Evolutionary conservation across 2,329 filamentous ascomycete species (phyloP).

Genomic region (Pseudogymnoascus sp.): DNA sequence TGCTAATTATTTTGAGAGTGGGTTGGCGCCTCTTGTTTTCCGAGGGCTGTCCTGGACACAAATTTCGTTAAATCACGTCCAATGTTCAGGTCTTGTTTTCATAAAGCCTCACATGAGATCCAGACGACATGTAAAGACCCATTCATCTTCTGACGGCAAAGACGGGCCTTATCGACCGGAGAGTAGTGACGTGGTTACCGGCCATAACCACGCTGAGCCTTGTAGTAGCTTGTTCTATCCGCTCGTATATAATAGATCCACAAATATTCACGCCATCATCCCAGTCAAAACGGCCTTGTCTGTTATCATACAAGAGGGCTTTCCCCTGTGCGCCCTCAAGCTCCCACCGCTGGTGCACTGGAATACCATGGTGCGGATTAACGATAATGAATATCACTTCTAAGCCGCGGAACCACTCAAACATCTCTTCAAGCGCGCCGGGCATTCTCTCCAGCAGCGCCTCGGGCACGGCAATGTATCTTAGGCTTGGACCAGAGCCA

Average conservation of each 20-base stretch:
- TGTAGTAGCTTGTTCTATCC: background rate
- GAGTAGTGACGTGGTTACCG: background rate
- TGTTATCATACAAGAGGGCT: background rate
- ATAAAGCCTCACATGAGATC: background rate
- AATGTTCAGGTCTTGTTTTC: background rate
- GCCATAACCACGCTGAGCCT: background rate
- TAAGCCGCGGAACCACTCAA: background rate
- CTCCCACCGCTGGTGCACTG: background rate
- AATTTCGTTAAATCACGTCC: background rate
- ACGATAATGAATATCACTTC: background rate
- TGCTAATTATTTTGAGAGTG: background rate
- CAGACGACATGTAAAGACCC: background rate
- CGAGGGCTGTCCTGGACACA: background rate
- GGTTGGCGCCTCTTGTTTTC: background rate
- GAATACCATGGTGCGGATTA: background rate
- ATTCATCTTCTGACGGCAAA: background rate
- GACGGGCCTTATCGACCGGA: background rate
- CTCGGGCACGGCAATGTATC: background rate
- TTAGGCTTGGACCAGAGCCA: background rate
- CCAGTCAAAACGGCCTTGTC: background rate
- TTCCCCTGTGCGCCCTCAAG: background rate
- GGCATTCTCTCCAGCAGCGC: background rate
- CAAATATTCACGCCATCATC: background rate
- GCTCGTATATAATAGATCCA: background rate
- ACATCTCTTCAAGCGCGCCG: background rate